These are phyloP conservation scores for Pisolithus orientalis DNA, from an alignment of 768 basidiomycete genomes.

Conservation along the genomic window DNA sequence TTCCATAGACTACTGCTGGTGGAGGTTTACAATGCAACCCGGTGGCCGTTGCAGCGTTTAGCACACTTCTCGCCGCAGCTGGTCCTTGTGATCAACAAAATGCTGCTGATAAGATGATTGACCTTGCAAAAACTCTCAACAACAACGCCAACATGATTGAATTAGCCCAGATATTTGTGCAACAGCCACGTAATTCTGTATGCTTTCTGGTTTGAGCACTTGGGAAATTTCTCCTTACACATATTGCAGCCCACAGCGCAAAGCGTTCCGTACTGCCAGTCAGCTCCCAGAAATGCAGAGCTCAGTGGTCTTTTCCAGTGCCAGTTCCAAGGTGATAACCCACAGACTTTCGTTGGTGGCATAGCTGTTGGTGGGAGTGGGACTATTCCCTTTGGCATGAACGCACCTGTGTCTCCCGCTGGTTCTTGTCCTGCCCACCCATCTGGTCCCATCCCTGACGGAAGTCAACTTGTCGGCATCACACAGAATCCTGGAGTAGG, in stretches of 20 bases:
- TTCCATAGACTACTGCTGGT: conserved; percentile 42
- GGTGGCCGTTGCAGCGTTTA: conserved; percentile 47
- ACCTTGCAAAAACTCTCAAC: conserved; percentile 38
- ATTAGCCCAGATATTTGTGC: conserved; percentile 46
- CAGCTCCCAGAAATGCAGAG: conserved; percentile 45
- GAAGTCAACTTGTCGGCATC: conserved; percentile 35
- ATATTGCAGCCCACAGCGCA: conserved; percentile 34
- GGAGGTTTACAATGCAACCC: conserved; percentile 55
- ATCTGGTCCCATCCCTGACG: conserved; percentile 43
- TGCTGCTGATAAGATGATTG: conserved; percentile 47
- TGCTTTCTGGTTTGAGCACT: conserved; percentile 10
- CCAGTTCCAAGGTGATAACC: conserved; percentile 45
- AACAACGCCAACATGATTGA: conserved; percentile 43
- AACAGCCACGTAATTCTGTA: conserved; percentile 54
- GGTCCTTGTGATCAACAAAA: conserved; percentile 53
- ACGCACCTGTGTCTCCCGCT: conserved; percentile 33
- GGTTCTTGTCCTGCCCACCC: conserved; percentile 49
- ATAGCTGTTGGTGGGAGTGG: conserved; percentile 36
- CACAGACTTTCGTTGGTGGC: conserved; percentile 39
- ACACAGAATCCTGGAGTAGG: conserved; percentile 31
- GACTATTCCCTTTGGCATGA: conserved; percentile 48
- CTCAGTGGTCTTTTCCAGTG: conserved; percentile 54
- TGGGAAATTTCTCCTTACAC: background rate
- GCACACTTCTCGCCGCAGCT: conserved; percentile 52
- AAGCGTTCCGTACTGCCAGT: conserved; percentile 47